Conservation (phyloP, 148 eudicot genomes). For the Rhododendron henanense region DNA sequence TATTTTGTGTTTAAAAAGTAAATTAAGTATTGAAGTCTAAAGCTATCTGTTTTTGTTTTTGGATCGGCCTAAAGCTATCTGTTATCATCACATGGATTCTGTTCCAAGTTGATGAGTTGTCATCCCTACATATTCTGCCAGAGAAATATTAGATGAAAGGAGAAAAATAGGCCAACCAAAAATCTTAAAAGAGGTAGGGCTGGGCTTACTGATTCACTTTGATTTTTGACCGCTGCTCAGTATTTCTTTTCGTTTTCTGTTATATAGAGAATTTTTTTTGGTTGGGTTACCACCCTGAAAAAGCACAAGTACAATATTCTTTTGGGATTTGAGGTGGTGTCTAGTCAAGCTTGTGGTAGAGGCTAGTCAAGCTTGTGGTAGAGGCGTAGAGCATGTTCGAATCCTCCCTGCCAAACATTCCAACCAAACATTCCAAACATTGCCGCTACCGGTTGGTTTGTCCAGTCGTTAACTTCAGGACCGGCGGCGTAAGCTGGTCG, state of each 20-base stretch:
- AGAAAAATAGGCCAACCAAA: not conserved
- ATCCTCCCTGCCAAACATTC: not conserved
- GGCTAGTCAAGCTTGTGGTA: not conserved
- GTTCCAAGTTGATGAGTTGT: not conserved
- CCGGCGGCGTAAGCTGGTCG: not conserved
- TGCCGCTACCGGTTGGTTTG: not conserved
- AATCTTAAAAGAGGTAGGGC: not conserved
- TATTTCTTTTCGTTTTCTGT: not conserved
- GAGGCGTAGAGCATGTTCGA: not conserved
- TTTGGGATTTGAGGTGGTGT: not conserved
- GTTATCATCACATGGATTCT: not conserved
- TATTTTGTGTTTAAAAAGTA: not conserved
- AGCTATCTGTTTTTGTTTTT: not conserved
- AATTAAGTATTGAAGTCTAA: not conserved
- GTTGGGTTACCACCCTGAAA: not conserved
- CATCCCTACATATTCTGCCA: slow-evolving; percentile 3
- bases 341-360: not conserved
- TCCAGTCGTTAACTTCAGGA: not conserved
- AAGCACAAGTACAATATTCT: not conserved
- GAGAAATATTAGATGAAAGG: not conserved
- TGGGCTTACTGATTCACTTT: slow-evolving; percentile 2
- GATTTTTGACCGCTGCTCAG: not conserved
- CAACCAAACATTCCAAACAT: not conserved
- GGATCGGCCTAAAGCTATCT: not conserved
- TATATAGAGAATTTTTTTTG: not conserved